Evolutionary conservation across 345 rosid genomes (phyloP).

Genomic region (Brassica juncea): DNA sequence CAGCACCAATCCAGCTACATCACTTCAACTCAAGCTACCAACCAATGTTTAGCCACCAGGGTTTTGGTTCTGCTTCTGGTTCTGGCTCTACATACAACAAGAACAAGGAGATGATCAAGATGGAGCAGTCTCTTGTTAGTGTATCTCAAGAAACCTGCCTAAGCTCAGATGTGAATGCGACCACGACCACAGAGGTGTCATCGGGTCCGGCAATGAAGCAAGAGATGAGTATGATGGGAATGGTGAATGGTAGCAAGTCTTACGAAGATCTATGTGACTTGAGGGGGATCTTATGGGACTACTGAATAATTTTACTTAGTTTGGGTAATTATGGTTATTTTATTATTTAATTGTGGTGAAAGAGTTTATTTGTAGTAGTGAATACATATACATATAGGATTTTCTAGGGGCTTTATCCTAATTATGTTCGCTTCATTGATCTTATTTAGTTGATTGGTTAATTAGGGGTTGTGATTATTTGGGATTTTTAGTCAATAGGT

Average conservation of each 20-base stretch:
- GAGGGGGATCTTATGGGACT: slow-evolving; percentile 38
- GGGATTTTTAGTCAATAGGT: slow-evolving; percentile 29
- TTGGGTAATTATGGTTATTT: slow-evolving; percentile 16
- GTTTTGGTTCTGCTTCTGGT: slow-evolving; percentile 21
- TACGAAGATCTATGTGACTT: slow-evolving; percentile 41
- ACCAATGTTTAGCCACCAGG: slow-evolving; percentile 30
- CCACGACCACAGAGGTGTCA: slow-evolving; percentile 31
- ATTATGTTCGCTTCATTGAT: slow-evolving; percentile 23
- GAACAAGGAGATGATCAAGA: slow-evolving; percentile 38
- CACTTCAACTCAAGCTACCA: slow-evolving; percentile 26
- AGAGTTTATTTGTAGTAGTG: slow-evolving; percentile 36
- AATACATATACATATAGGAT: slow-evolving; percentile 32
- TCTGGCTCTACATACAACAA: slow-evolving; percentile 22
- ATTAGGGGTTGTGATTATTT: slow-evolving; percentile 31
- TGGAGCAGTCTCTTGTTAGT: slow-evolving; percentile 41
- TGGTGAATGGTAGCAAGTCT: slow-evolving; percentile 34
- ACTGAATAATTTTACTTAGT: slow-evolving; percentile 2
- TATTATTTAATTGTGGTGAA: slow-evolving; percentile 27
- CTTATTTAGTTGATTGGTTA: slow-evolving; percentile 35
- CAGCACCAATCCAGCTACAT: slow-evolving; percentile 23
- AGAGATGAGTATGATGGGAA: slow-evolving; percentile 38
- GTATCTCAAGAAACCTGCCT: slow-evolving; percentile 42
- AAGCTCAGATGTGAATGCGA: slow-evolving; percentile 39
- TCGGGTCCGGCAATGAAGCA: slow-evolving; percentile 38
- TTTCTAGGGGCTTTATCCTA: slow-evolving; percentile 28